Base-by-base conservation (phyloP, 306 rosid genomes). In the Citrullus colocynthis region DNA sequence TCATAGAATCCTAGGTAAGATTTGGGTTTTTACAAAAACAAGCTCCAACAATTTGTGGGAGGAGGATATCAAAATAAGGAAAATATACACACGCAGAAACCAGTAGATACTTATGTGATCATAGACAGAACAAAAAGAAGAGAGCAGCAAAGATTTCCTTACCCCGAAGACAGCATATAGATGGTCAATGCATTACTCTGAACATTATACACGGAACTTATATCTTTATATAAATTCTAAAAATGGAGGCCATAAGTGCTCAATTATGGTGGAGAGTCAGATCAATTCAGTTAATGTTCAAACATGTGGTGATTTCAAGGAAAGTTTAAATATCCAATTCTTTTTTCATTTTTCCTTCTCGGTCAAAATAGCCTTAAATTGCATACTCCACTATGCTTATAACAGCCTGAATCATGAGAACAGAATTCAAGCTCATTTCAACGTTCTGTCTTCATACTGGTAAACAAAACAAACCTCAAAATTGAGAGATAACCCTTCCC, bases 401-500 rank as follows among this genome's bases (percentile, higher is more conserved):
- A 20, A 37, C 24, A 30, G 18, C 37, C 56, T 30, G 44, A 28
- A 49, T 41, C 44, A 32, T 12, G 37, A 30, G 55, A 28, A 11
- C 30, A 15, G 24, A 49, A 73, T 73, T 30, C 62, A 17, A 73
- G 77, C 17, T 73, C 61, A 51, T 21, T 73, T 51, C 57, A 28
- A 51, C 5, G 18, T 48, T 28, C 30, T 16, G 28, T 7, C 59
- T 18, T 45, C 58, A 7, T 9, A 24, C 28, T 73, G 62, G 56
- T 30, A 28, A 56, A 75, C 30, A 79, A 24, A 54, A 61, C 67
- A 44, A 24, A 90, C 99, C 99, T 95, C 97, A 65, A 79, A 90
- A 84, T 84, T 95, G 87, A 95, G 86, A 1, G 97, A 92, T 81
- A 95, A 82, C 21, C 99, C 99, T 32, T 95, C 97, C 61, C 90